Percentiles rank a stretch among this genome's conserved stretches.
phyloP scores from a whole-genome alignment of 306 rosid genomes.

The Senna tora region DNA sequence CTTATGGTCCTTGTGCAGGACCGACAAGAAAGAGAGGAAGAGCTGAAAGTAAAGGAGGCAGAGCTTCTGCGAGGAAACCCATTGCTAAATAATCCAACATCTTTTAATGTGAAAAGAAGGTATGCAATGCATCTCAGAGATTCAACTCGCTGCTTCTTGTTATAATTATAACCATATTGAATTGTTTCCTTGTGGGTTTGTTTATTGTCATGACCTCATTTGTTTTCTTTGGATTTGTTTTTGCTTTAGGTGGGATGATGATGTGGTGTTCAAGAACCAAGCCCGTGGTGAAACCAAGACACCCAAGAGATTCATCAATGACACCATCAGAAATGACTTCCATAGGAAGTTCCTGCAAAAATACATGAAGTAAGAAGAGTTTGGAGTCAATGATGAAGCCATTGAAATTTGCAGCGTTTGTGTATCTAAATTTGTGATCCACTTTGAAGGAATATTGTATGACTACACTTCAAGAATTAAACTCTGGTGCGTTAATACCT shows the following conservation, averaged over 20 bases:
- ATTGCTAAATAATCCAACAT: conserved; percentile 54
- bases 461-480: not conserved
- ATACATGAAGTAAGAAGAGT: conserved; percentile 63
- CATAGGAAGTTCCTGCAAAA: conserved; percentile 60
- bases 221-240: not conserved
- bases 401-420: not conserved
- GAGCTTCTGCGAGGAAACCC: conserved; percentile 70
- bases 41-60: conserved; percentile 62
- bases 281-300: conserved; percentile 71
- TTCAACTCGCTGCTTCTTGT: not conserved
- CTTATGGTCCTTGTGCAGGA: conserved; percentile 46
- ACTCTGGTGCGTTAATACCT: conserved; percentile 26
- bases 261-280: conserved; percentile 60
- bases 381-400: conserved; percentile 18
- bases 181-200: not conserved
- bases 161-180: not conserved
- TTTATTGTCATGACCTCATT: conserved; percentile 1
- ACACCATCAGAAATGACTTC: conserved; percentile 48
- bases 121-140: conserved; percentile 31
- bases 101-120: conserved; percentile 70
- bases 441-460: conserved; percentile 10
- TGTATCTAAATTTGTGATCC: conserved; percentile 34
- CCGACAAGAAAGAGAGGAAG: conserved; percentile 57
- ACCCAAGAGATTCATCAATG: conserved; percentile 69
- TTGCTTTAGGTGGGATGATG: conserved; percentile 33